These are phyloP conservation scores for Nidula niveotomentosa DNA, from an alignment of 1,284 basidiomycete genomes.

Conservation along the genomic window DNA sequence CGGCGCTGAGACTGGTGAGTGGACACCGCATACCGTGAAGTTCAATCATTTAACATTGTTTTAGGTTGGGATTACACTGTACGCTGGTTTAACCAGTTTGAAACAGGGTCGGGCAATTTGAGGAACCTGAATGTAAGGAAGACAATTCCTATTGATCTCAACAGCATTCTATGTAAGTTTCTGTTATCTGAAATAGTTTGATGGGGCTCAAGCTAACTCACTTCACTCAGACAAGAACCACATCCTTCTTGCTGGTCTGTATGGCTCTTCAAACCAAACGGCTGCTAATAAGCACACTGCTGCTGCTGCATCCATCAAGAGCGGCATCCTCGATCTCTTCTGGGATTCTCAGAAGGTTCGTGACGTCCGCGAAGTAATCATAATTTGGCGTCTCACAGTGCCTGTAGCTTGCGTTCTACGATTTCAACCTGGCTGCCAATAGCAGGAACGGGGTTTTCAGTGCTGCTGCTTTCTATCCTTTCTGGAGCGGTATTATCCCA, in stretches of 20 bases:
- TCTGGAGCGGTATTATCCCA: constrained; percentile 87
- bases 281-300: constrained; percentile 54
- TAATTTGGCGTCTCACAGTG: not conserved
- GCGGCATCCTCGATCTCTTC: constrained; percentile 80
- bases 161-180: constrained; percentile 79
- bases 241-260: constrained; percentile 63
- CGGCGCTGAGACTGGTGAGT: constrained; percentile 78
- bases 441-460: constrained; percentile 65
- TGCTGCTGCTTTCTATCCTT: constrained; percentile 79
- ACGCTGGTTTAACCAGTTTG: constrained; percentile 45
- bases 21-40: too few relatives aligned
- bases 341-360: constrained; percentile 73
- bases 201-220: not conserved
- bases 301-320: constrained; percentile 57
- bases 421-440: constrained; percentile 75
- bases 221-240: constrained; percentile 58
- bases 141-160: constrained; percentile 78
- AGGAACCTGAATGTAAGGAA: constrained; percentile 72
- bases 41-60: too few relatives aligned
- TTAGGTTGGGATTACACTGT: constrained; percentile 46
- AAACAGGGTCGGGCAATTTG: constrained; percentile 56
- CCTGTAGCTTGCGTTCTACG: constrained; percentile 79
- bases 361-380: not conserved
- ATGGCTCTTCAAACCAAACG: constrained; percentile 44
- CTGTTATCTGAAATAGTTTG: not conserved